A percentile compares a stretch with the other conserved stretches of the same genome.
Conservation (phyloP, 768 basidiomycete genomes). For the Neoboletus brunneissimus region DNA sequence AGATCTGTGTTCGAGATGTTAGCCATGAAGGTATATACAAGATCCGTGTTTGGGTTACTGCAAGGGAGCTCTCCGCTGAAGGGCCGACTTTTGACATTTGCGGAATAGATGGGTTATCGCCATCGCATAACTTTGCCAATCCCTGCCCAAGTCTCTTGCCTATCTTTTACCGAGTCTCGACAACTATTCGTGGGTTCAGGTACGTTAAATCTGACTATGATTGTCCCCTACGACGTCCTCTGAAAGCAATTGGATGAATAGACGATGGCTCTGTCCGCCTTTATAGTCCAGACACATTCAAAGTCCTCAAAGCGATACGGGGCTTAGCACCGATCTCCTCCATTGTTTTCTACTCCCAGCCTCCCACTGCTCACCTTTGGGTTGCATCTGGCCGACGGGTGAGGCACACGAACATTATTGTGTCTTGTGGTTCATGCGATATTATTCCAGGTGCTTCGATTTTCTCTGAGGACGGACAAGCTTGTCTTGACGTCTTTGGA, state of each 20-base stretch:
- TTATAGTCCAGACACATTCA: slow-evolving; percentile 58
- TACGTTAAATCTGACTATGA: slow-evolving; percentile 23
- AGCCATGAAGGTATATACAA: slow-evolving; percentile 9
- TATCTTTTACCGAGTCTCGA: slow-evolving; percentile 47
- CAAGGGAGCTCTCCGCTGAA: not conserved
- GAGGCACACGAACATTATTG: not conserved
- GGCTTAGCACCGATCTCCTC: slow-evolving; percentile 65
- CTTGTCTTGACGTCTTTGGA: slow-evolving; percentile 55
- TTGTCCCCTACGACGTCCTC: not conserved
- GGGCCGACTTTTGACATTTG: not conserved
- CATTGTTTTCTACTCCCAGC: slow-evolving; percentile 44
- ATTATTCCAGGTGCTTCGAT: slow-evolving; percentile 30
- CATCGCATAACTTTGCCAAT: slow-evolving; percentile 33
- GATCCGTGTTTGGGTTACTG: not conserved
- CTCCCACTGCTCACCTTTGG: slow-evolving; percentile 54
- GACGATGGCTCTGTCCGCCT: slow-evolving; percentile 71
- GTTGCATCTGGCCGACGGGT: slow-evolving; percentile 64
- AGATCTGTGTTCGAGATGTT: slow-evolving; percentile 25
- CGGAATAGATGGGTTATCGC: slow-evolving; percentile 9
- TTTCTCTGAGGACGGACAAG: slow-evolving; percentile 46
- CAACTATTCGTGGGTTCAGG: slow-evolving; percentile 64
- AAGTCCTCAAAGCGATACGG: slow-evolving; percentile 61
- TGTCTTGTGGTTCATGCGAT: not conserved
- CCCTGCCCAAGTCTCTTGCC: slow-evolving; percentile 52
- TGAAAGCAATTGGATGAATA: slow-evolving; percentile 23